Conservation (phyloP, 768 basidiomycete species). For the Ramaria sp. region DNA sequence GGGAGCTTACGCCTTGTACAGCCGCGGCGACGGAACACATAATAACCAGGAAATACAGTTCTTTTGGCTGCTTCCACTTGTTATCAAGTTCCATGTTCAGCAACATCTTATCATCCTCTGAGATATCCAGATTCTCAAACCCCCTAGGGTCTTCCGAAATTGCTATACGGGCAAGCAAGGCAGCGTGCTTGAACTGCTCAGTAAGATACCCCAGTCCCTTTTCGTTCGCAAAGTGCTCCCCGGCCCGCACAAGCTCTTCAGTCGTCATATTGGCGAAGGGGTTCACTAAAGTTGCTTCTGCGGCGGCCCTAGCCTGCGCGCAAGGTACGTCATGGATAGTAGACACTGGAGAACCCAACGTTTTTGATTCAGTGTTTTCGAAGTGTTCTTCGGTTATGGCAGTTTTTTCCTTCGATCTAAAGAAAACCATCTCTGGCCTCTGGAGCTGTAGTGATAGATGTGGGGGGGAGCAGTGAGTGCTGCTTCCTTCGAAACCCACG, state of each 20-base stretch:
- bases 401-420: not conserved
- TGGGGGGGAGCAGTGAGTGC: too few species aligned
- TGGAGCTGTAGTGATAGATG: too few species aligned
- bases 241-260: slow-evolving; percentile 46
- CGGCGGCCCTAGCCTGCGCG: not conserved
- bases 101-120: slow-evolving; percentile 30
- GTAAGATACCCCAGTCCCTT: slow-evolving; percentile 24
- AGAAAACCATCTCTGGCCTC: too few species aligned
- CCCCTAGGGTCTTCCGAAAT: slow-evolving; percentile 55
- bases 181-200: slow-evolving; percentile 48
- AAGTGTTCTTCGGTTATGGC: not conserved
- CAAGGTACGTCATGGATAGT: not conserved
- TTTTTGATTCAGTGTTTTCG: not conserved
- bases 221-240: slow-evolving; percentile 45
- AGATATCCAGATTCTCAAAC: slow-evolving; percentile 29
- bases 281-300: slow-evolving; percentile 38
- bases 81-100: slow-evolving; percentile 36
- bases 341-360: not conserved
- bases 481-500: too few species aligned
- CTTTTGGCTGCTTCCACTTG: slow-evolving; percentile 37
- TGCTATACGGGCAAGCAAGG: slow-evolving; percentile 50
- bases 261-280: slow-evolving; percentile 50
- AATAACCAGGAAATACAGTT: slow-evolving; percentile 39
- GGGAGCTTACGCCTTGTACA: slow-evolving; percentile 46
- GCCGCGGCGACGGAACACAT: slow-evolving; percentile 66